Conservation (phyloP, 805 yeast species). For the Cyberlindnera japonica region DNA sequence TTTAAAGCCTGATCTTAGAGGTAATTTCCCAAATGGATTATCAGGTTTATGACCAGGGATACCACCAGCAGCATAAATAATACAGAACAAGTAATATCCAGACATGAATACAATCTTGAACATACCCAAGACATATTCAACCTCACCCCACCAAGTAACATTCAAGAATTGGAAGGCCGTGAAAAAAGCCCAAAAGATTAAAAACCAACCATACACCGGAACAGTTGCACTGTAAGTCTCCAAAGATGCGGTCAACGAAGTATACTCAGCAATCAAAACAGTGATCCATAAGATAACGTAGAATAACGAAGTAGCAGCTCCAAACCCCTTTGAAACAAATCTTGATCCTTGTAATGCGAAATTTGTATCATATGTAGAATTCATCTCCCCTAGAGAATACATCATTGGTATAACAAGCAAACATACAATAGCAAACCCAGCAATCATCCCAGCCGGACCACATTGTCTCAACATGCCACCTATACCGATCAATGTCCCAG, state of each 20-base stretch:
- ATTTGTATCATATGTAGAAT: slow-evolving; percentile 50
- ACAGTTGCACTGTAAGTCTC: slow-evolving; percentile 47
- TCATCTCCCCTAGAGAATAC: slow-evolving; percentile 53
- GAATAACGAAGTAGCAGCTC: slow-evolving; percentile 51
- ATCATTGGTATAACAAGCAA: slow-evolving; percentile 51
- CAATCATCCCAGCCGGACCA: slow-evolving; percentile 51
- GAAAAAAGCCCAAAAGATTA: slow-evolving; percentile 50
- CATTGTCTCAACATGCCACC: slow-evolving; percentile 47
- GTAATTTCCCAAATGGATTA: slow-evolving; percentile 32
- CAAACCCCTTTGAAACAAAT: slow-evolving; percentile 52
- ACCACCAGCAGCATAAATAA: slow-evolving; percentile 43
- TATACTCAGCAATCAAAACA: slow-evolving; percentile 51
- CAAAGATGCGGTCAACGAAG: slow-evolving; percentile 47
- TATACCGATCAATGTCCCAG: slow-evolving; percentile 53
- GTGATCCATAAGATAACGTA: slow-evolving; percentile 57
- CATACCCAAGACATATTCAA: slow-evolving; percentile 51
- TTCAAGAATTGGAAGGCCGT: slow-evolving; percentile 48
- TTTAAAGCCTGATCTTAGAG: slow-evolving; percentile 45
- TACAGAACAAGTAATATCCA: slow-evolving; percentile 49
- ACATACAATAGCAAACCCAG: slow-evolving; percentile 52
- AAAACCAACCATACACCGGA: slow-evolving; percentile 54
- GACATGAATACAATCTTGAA: slow-evolving; percentile 45
- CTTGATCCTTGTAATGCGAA: slow-evolving; percentile 50
- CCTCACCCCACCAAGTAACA: slow-evolving; percentile 53
- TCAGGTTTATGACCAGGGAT: slow-evolving; percentile 31